Conservation (phyloP, 2,329 filamentous ascomycete species). For the Curvularia hawaiiensis region DNA sequence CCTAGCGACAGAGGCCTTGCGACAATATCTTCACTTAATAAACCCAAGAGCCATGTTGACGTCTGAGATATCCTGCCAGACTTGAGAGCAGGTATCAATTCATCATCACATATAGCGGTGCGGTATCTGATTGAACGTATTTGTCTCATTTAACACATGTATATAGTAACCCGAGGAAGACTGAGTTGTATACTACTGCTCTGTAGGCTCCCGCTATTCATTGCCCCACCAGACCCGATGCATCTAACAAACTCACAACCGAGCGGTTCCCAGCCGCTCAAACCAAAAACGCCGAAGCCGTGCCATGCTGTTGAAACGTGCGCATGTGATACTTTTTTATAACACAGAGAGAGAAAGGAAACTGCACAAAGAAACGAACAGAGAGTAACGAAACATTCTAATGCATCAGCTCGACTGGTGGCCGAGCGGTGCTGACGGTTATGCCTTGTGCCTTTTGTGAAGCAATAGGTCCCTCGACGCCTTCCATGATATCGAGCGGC, state of each 20-base stretch:
- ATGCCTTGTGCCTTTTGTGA: conserved; percentile 43
- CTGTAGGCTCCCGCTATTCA: background rate
- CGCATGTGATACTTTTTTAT: conserved; percentile 24
- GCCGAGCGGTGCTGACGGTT: conserved; percentile 42
- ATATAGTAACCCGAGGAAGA: background rate
- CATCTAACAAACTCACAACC: conserved; percentile 1
- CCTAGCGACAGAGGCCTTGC: background rate
- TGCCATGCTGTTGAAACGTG: conserved; percentile 16
- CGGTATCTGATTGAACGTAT: conserved; percentile 1
- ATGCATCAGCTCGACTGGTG: conserved; percentile 49
- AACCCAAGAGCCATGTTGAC: background rate
- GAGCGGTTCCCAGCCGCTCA: conserved; percentile 1
- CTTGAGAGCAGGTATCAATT: background rate
- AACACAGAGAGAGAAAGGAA: conserved; percentile 15
- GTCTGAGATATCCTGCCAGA: background rate
- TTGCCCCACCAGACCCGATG: background rate
- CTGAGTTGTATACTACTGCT: background rate
- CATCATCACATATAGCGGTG: background rate
- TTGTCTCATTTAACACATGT: conserved; percentile 3
- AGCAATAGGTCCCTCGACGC: conserved; percentile 43
- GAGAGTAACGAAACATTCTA: conserved; percentile 12
- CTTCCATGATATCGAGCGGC: conserved; percentile 53
- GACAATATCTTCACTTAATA: background rate
- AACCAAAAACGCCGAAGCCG: conserved; percentile 33
- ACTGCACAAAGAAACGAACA: background rate